Evolutionary conservation across 768 basidiomycete species (phyloP).

Genomic region (Dacryopinax spathularia): DNA sequence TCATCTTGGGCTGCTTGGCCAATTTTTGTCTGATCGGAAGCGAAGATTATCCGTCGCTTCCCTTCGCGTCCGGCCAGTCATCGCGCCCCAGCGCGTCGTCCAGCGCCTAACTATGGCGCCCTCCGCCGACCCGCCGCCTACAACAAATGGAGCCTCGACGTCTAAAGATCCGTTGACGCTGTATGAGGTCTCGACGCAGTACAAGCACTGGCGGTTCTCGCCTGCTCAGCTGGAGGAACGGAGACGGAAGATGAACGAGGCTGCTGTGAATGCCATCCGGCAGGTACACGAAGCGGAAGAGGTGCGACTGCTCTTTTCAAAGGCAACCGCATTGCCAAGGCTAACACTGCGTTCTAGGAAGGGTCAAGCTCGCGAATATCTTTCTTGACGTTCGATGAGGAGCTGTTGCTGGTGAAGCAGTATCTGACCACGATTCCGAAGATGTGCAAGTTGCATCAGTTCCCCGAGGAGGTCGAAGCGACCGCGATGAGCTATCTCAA

Average conservation of each 20-base stretch:
- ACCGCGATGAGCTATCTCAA: slow-evolving; percentile 88
- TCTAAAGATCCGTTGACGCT: slow-evolving; percentile 24
- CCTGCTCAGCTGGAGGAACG: slow-evolving; percentile 43
- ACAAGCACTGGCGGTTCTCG: slow-evolving; percentile 80
- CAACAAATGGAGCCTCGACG: background rate
- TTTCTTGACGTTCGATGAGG: slow-evolving; percentile 71
- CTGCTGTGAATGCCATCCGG: slow-evolving; percentile 63
- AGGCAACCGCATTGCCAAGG: slow-evolving; percentile 17
- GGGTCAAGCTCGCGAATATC: slow-evolving; percentile 58
- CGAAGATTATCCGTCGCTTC: background rate
- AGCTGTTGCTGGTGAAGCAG: slow-evolving; percentile 73
- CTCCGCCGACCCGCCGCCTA: background rate
- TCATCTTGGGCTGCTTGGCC: no score
- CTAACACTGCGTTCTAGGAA: slow-evolving; percentile 31
- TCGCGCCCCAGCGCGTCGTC: background rate
- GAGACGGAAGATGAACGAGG: slow-evolving; percentile 54
- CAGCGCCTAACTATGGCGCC: background rate
- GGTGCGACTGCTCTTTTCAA: slow-evolving; percentile 31
- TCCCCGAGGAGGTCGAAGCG: slow-evolving; percentile 85
- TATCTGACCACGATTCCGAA: slow-evolving; percentile 78
- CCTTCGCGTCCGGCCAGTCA: background rate
- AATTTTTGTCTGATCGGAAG: background rate
- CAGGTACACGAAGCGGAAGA: slow-evolving; percentile 64
- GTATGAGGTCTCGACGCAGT: slow-evolving; percentile 71
- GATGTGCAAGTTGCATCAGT: slow-evolving; percentile 70